Base-by-base conservation (phyloP, 805 yeast species). In the Kodamaea kakaduensis region DNA sequence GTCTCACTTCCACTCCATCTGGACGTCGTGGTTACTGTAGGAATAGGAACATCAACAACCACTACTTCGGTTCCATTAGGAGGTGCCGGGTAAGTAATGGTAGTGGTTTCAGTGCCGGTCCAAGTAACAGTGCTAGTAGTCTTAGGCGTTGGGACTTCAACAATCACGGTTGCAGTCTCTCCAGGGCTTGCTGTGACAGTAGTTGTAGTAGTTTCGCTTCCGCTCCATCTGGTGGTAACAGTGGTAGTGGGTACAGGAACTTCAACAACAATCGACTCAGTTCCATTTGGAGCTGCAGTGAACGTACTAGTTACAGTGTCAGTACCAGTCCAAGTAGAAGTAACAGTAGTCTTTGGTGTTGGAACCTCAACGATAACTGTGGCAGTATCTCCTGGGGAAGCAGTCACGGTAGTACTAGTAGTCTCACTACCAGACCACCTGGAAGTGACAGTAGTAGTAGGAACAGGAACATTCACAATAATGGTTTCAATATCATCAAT, bases 31-130 rank as follows among this genome's bases (percentile, higher is more conserved):
- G 34, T 31, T 9, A 31, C 28, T 9, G 44, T 31, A 22, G 26
- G 34, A 13, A 35, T 31, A 9, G 50, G 50, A 15, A 44, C 32
- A 7, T 41, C 42, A 10, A 47, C 37, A 3, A 38, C 18, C 3
- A 46, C 46, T 1, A 49, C 36, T 15, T 32, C 39, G 7, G 38
- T 36, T 40, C 45, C 40, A 1, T 29, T n/a, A n/a, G 41, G 37
- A 4, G 14, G 37, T 39, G 23, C 34, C 3, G 40, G 19, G 9
- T 9, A 9, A 17, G 31, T 15, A 5, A 10, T 19, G 17, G 22
- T 19, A 14, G 31, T 9, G 15, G 35, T 37, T 17, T 4, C 41
- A 42, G 5, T 28, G 10, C 13, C 36, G 13, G 14, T 39, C 25
- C 25, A 20, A 10, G 37, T n/a, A 8, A 6, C 17, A 34, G 15